Evolutionary conservation across 441 rosid species (phyloP).

Genomic region (Corymbia calophylla): DNA sequence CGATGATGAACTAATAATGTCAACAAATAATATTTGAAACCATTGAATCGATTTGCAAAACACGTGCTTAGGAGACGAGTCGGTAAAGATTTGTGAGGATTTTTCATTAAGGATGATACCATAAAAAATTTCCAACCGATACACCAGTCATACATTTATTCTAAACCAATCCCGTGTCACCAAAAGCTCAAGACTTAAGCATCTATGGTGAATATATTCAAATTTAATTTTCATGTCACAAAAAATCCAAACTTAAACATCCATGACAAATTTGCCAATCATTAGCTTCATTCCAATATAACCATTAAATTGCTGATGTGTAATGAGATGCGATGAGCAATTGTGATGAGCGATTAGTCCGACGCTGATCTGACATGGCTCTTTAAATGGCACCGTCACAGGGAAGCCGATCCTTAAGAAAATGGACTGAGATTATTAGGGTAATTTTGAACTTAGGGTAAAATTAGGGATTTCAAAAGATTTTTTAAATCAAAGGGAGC

Average conservation of each 20-base stretch:
- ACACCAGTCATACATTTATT: not conserved
- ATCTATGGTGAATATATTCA: accelerated
- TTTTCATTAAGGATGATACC: not conserved
- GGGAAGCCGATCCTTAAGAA: not conserved
- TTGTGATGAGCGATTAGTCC: too few species aligned
- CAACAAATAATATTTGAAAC: not conserved
- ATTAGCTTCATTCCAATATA: too few species aligned
- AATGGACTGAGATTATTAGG: not conserved
- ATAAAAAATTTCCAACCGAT: accelerated
- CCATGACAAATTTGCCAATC: not conserved
- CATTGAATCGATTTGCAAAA: not conserved
- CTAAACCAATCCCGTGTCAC: not conserved
- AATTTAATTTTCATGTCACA: not conserved
- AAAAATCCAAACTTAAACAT: accelerated
- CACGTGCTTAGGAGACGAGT: accelerated
- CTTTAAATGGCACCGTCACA: not conserved
- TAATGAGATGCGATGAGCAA: too few species aligned
- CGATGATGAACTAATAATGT: not conserved
- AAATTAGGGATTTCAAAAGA: not conserved
- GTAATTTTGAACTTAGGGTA: not conserved
- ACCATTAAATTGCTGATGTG: not conserved
- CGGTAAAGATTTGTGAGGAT: accelerated
- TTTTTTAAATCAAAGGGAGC: not conserved
- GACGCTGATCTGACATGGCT: not conserved
- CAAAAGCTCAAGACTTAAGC: not conserved